These are phyloP conservation scores for Mycena filopes DNA, from an alignment of 768 basidiomycete genomes.

Conservation along the genomic window DNA sequence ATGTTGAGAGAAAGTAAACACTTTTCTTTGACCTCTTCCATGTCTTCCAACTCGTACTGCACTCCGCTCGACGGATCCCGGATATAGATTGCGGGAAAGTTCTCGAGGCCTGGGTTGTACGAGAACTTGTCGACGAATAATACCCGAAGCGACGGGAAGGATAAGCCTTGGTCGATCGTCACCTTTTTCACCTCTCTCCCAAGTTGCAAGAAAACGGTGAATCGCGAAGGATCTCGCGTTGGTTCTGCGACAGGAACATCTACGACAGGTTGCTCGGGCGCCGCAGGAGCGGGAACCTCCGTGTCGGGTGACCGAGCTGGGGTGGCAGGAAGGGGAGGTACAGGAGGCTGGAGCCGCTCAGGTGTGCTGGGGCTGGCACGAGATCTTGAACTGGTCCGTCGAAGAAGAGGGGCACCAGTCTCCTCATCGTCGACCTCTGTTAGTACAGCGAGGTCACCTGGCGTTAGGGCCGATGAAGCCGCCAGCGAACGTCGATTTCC, in stretches of 20 bases:
- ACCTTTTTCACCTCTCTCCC: conserved; percentile 93
- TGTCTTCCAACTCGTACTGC: conserved; percentile 95
- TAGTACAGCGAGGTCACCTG: conserved; percentile 77
- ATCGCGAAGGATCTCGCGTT: conserved; percentile 46
- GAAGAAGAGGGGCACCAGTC: conserved; percentile 34
- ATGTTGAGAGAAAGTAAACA: conserved; percentile 93
- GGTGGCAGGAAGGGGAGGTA: conserved; percentile 61
- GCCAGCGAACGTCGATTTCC: conserved; percentile 74
- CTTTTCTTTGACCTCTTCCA: conserved; percentile 90
- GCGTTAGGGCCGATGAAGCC: conserved; percentile 68
- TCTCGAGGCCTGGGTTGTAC: conserved; percentile 91
- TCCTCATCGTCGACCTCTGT: conserved; percentile 81
- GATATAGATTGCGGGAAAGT: conserved; percentile 96
- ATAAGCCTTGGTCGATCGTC: conserved; percentile 72
- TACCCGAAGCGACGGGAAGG: conserved; percentile 81
- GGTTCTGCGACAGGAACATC: conserved; percentile 31
- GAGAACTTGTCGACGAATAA: conserved; percentile 96
- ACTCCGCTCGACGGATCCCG: conserved; percentile 92
- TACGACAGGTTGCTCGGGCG: conserved; percentile 18
- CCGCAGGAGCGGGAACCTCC: conserved; percentile 21
- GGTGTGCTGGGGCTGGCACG: conserved; percentile 51
- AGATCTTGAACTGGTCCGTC: conserved; percentile 40
- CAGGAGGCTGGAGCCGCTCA: conserved; percentile 51
- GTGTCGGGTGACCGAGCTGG: conserved; percentile 55
- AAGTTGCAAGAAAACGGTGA: conserved; percentile 88